phyloP scores from a whole-genome alignment of 1,284 basidiomycete species.

The Melanopsichium pennsylvanicum region DNA sequence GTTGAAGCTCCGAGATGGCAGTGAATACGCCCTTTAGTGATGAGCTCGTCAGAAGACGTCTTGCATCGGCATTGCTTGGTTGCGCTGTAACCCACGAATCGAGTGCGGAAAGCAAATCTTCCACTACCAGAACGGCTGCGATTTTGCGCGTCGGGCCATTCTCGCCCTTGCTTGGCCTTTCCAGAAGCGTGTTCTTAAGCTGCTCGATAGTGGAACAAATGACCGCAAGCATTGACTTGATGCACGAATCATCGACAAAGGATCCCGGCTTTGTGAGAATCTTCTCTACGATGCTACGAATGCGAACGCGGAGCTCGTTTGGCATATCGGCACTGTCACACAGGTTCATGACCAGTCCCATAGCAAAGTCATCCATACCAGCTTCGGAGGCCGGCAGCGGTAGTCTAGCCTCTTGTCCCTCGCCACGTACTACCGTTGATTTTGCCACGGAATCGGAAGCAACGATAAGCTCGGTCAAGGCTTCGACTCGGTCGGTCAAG shows the following conservation, averaged over 20 bases:
- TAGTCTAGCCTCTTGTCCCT: neutral
- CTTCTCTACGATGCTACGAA: slow-evolving; percentile 7
- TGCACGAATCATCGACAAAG: slow-evolving; percentile 15
- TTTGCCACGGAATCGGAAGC: slow-evolving; percentile 23
- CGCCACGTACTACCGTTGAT: neutral
- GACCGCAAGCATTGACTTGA: slow-evolving; percentile 28
- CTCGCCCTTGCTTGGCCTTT: neutral
- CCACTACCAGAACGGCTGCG: slow-evolving; percentile 12
- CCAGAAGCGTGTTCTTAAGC: slow-evolving; percentile 24
- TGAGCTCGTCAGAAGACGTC: slow-evolving; percentile 1
- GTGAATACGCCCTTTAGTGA: slow-evolving; percentile 26
- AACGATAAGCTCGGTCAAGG: slow-evolving; percentile 31
- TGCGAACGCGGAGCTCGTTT: slow-evolving; percentile 13
- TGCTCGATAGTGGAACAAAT: slow-evolving; percentile 43
- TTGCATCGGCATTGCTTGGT: neutral
- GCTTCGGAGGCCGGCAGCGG: slow-evolving; percentile 23
- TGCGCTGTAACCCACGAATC: slow-evolving; percentile 23
- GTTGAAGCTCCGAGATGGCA: slow-evolving; percentile 19
- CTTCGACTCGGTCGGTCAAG: slow-evolving; percentile 33
- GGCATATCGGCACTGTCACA: slow-evolving; percentile 16
- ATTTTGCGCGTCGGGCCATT: slow-evolving; percentile 1
- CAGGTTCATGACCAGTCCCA: slow-evolving; percentile 15
- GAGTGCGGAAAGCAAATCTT: slow-evolving; percentile 24
- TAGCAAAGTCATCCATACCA: slow-evolving; percentile 26
- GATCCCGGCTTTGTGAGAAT: slow-evolving; percentile 23